Base-by-base conservation (phyloP, 139 green algal species). In the Nannochloris sp. region DNA sequence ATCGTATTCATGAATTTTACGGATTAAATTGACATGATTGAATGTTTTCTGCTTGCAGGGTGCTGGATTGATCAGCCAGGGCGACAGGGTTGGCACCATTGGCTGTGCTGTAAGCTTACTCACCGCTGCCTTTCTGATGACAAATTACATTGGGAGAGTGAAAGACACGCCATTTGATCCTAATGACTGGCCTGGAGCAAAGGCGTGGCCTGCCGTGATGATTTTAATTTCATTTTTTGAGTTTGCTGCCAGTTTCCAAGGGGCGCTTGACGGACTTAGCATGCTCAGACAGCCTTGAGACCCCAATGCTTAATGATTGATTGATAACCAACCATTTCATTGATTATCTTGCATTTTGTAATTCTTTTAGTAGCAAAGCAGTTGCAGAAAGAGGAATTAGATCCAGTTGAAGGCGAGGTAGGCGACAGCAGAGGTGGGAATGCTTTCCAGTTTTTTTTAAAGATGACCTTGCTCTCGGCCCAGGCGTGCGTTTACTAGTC, bases 191-290 rank as follows among this genome's bases (percentile, higher is more conserved):
- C 83, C 83, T 1, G 83, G 83, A 0, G 70, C 78, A 47, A 87
- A 85, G 57, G 62, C 74, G 2, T 86, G 76, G 73, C 81, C 82
- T 1, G 79, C 69, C 0, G 56, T 24, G 8, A 82, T 84, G 66
- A 54, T 36, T 24, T 71, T 90, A 42, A 67, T 87, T 42, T 67
- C 61, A 33, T 90, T 90, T 68, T 88, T 90, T 48, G 59, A 58
- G 2, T 64, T 88, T 5, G 72, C 74, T 47, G 77, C 79, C 31
- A 86, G 79, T 61, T 59, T 81, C 15, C 81, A 88, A 56, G 81
- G 58, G 0, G 51, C 88, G 30, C 53, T 19, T 23, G 47, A 29
- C 6, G 58, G 10, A 27, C 58, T n/a, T n/a, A n/a, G n/a, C n/a
- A n/a, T n/a, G n/a, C n/a, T n/a, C n/a, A n/a, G n/a, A n/a, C n/a